Evolutionary conservation across 164 flowering plant genomes (phyloP), one percentile per base, ranked within the genome.

Genomic region (Annona squamosa): DNA sequence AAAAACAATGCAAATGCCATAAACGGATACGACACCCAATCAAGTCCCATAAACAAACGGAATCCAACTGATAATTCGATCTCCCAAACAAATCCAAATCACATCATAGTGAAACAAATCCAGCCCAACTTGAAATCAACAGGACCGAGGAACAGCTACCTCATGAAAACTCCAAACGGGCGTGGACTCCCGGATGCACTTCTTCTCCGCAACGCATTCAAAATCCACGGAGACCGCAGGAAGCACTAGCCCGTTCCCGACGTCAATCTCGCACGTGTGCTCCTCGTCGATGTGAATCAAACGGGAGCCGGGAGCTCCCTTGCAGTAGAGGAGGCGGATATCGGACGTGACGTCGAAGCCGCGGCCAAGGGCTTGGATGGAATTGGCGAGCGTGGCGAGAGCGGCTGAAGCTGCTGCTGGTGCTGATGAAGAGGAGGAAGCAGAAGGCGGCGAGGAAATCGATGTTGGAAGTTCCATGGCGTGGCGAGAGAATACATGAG

Each of bases 341-440:
- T 95, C 99, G 3, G 93, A 87, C 0, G 93, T 93, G 45, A 91
- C 97, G 84, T 95, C 99, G 77, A 95, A 93, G 17, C 99, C 99
- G 59, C 99, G 81, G 18, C 99, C 99, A 45, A 95, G 80, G 46
- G 97, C 98, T 75, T 91, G 98, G 73, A 93, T 85, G 63, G 99
- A 87, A 83, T 87, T 91, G 77, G 64, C 66, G n/a, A 92, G 80
- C 0, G 98, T 89, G 10, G 80, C 19, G 64, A 92, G 80, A 69
- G 96, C 89, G 74, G 84, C 9, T 56, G 61, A 2, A 2, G 85
- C 13, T 66, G 68, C 12, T 17, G 68, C 41, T 0, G 18, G 41
- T 17, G 66, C 12, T 5, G 43, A 3, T 1, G 66, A 4, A 6
- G 61, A 2, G 2, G 85, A 18, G 41, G 68, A 10, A 18, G 48